phyloP scores from a whole-genome alignment of 78 protist species.

The Dictyostelium intermedium region DNA sequence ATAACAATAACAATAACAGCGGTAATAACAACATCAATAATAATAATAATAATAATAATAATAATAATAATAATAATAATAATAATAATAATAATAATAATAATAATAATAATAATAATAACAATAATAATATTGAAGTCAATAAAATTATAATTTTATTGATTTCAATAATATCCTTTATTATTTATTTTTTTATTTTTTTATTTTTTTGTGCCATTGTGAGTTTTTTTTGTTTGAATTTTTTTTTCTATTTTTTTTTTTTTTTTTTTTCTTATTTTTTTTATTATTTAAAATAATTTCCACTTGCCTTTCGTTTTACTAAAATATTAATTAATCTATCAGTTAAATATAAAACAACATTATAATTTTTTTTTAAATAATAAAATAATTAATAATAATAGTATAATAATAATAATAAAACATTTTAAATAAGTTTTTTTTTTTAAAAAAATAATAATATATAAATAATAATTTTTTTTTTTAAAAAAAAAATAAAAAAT shows the following conservation, averaged over 20 bases:
- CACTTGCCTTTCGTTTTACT: not conserved
- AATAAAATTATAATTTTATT: no score
- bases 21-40: no score
- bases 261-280: not conserved
- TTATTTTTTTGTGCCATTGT: not conserved
- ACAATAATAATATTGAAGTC: no score
- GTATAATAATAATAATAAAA: not conserved
- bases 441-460: no score
- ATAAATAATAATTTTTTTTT: no score
- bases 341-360: not conserved
- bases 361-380: not conserved
- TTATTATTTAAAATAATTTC: not conserved
- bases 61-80: not conserved
- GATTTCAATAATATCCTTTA: no score
- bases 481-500: not conserved
- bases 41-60: no score
- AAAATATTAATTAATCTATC: not conserved
- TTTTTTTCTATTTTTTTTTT: not conserved
- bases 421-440: no score
- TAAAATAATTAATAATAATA: not conserved
- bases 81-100: not conserved
- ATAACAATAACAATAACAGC: no score
- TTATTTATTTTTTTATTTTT: no score
- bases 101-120: not conserved
- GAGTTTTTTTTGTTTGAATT: not conserved